Evolutionary conservation across 192 early-diverging fungal species (phyloP).

Genomic region (Coemansia sp.): DNA sequence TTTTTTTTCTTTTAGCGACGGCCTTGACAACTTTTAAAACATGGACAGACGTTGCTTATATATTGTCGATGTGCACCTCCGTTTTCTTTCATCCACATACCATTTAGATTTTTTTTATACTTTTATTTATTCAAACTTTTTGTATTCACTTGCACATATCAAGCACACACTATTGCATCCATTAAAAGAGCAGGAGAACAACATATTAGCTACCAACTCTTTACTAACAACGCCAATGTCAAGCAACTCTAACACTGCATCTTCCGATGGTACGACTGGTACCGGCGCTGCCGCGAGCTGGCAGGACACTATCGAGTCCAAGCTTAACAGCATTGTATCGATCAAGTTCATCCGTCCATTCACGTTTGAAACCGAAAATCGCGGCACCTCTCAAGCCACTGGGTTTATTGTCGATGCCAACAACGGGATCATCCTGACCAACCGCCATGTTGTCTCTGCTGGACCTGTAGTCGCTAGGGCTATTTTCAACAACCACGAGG

Average conservation of each 20-base stretch:
- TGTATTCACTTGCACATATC: background rate
- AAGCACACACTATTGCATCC: background rate
- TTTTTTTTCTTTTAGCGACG: background rate
- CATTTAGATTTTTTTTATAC: background rate
- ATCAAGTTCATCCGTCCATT: conserved; percentile 41
- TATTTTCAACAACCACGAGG: conserved; percentile 77
- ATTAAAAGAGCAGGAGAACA: background rate
- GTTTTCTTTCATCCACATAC: background rate
- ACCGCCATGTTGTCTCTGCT: conserved; percentile 77
- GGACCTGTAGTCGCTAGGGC: conserved; percentile 76
- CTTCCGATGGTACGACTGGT: background rate
- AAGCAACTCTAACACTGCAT: background rate
- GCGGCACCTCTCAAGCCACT: conserved; percentile 57
- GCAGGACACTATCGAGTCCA: conserved; percentile 37
- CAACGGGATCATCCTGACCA: conserved; percentile 76
- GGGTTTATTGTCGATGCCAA: conserved; percentile 80
- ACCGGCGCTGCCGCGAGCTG: conserved; percentile 8
- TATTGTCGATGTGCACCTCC: background rate
- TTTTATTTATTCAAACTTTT: background rate
- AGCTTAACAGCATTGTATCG: conserved; percentile 46
- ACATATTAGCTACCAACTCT: background rate
- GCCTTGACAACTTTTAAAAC: background rate
- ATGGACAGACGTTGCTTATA: background rate
- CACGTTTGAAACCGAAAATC: conserved; percentile 38
- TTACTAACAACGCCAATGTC: conserved; percentile 5